A percentile compares a stretch with the other conserved stretches of the same genome.
phyloP scores from a whole-genome alignment of 441 rosid genomes.

The Raphanus hybrid region DNA sequence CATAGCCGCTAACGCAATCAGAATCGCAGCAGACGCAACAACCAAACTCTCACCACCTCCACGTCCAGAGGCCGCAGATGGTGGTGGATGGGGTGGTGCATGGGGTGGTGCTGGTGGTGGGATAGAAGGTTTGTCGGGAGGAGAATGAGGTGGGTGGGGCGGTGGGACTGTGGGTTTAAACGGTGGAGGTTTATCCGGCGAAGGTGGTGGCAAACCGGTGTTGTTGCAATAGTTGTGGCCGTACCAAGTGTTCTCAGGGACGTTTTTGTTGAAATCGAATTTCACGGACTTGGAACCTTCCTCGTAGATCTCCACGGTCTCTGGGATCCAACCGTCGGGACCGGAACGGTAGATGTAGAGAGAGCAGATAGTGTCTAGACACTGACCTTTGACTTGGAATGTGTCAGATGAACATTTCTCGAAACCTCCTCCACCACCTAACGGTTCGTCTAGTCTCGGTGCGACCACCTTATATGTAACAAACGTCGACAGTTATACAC shows the following conservation, averaged over 20 bases:
- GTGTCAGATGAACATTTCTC: conserved; percentile 67
- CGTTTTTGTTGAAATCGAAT: conserved; percentile 19
- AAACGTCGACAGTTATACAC: neutral
- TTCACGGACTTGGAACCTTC: conserved; percentile 33
- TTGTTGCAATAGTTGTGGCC: conserved; percentile 29
- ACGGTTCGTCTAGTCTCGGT: conserved; percentile 30
- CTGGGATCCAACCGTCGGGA: conserved; percentile 36
- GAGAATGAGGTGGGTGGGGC: conserved; percentile 25
- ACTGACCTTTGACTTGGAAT: conserved; percentile 43
- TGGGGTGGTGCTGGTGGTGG: conserved; percentile 12
- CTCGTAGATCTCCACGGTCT: conserved; percentile 24
- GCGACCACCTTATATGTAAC: conserved; percentile 22
- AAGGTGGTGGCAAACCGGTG: conserved; percentile 30
- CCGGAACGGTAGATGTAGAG: conserved; percentile 34
- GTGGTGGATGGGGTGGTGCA: neutral
- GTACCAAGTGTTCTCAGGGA: conserved; percentile 31
- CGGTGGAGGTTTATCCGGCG: conserved; percentile 21
- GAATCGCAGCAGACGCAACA: conserved; percentile 16
- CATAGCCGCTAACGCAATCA: conserved; percentile 16
- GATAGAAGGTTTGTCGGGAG: conserved; percentile 27
- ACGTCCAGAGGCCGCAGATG: conserved; percentile 30
- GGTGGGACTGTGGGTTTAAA: conserved; percentile 23
- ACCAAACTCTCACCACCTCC: conserved; percentile 25
- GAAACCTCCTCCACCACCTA: conserved; percentile 42
- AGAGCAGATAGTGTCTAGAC: conserved; percentile 35